Evolutionary conservation across 2,329 filamentous ascomycete species (phyloP), one percentile per base, ranked within the genome.

Genomic region (Pseudodiploospora longispora): DNA sequence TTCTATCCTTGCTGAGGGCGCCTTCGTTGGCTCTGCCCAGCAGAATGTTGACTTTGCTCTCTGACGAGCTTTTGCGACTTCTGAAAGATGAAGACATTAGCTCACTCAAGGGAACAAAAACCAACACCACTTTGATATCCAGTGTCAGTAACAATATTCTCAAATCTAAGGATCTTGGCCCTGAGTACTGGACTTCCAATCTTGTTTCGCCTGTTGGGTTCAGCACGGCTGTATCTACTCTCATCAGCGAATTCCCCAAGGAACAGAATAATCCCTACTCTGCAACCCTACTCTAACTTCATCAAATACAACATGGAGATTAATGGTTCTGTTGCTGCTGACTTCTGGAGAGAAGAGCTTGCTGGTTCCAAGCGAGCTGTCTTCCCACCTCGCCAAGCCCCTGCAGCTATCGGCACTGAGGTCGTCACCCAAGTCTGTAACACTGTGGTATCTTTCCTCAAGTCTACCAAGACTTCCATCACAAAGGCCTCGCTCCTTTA

Each of bases 271-370:
- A 10, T 61, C 0, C 58, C 64, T 12, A 53, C 61, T 6, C 40
- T 38, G 31, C 30, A 41, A 29, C 43, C 48, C 5, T 70, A 69
- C 54, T 65, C 63, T 38, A 55, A 63, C 28, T 49, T 49, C 6
- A 47, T 49, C 27, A 49, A 42, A 6, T 49, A 49, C 30, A 38
- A n/a, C n/a, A 40, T 38, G n/a, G 36, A 42, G 12, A 30, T 49
- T 10, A 41, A 49, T 42, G 33, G n/a, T 19, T 31, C 10, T 6
- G 30, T 10, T 5, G 39, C 45, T 4, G 36, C 38, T 3, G 28
- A 42, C 4, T 49, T 48, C 32, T 49, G 47, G 47, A 12, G 41
- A 3, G 38, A 39, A 27, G 8, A 44, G 12, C n/a, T 47, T 4
- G 43, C 31, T 19, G 45, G 41, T 2, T 43, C 44, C 6, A 38